Evolutionary conservation across 495 filamentous ascomycete genomes (phyloP), one percentile per base, ranked within the genome.

Genomic region (Friedmanniomyces simplex): DNA sequence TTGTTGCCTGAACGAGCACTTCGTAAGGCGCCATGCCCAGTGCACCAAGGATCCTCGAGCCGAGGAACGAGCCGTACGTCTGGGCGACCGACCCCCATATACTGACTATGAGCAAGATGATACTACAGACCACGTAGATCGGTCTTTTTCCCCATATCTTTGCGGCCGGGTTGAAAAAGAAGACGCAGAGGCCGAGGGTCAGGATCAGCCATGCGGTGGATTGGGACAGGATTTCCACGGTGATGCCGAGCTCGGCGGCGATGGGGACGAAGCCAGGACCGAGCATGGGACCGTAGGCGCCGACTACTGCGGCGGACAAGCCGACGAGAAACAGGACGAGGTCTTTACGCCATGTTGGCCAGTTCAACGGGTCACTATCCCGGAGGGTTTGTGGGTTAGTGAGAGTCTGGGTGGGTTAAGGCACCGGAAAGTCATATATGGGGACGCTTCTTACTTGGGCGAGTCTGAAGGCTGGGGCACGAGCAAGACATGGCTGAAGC

Each of bases 391-490:
- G n/a, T n/a, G n/a, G n/a, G n/a, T n/a, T n/a, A n/a, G n/a, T n/a
- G n/a, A n/a, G n/a, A n/a, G n/a, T n/a, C n/a, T n/a, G n/a, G n/a
- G n/a, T n/a, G n/a, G n/a, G n/a, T n/a, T n/a, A n/a, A n/a, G n/a
- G n/a, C n/a, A n/a, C n/a, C n/a, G n/a, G n/a, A n/a, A n/a, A n/a
- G n/a, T n/a, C n/a, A n/a, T n/a, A n/a, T n/a, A n/a, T n/a, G n/a
- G n/a, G n/a, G n/a, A n/a, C n/a, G n/a, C n/a, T 37, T 43, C 39
- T 16, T 43, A 43, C 39, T 90, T 87, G 7, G 86, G 86, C 63
- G 89, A 84, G 68, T 89, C 83, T 45, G 82, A 87, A 11, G 87
- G 88, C 63, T 90, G 87, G 1, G 87, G 84, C 21, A 89, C 82
- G 42, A 95, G 77, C 58, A 93, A 81, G 55, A 89, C 84, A 25